Evolutionary conservation across 1,139 yeast species (phyloP), one percentile per base, ranked within the genome.

Genomic region (Magnusiomyces fungicola): DNA sequence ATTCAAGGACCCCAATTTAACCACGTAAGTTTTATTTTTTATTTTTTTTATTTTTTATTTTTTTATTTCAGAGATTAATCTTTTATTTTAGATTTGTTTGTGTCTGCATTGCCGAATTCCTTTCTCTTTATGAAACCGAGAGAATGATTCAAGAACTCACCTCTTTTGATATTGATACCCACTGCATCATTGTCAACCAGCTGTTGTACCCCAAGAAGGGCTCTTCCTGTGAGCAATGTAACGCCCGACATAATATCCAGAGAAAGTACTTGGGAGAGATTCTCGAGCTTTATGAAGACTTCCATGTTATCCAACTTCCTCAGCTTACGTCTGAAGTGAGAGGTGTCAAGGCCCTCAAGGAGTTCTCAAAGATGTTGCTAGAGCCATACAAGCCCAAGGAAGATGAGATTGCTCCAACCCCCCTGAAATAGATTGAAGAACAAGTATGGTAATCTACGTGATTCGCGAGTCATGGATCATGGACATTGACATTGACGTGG

Each of bases 61-160:
- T 39, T 24, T 9, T n/a, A n/a, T n/a, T 32, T 14, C 22, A 16
- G 14, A 34, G 16, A 18, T 12, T 34, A n/a, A 9, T 19, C 3
- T 29, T 16, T 6, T 19, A 5, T 23, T 25, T 29, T 29, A 36
- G 33, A 2, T 92, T 92, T 67, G 87, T 92, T 25, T 92, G 97
- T 70, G 98, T 92, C 42, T 92, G 98, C 70, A 92, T 92, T 57
- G 88, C 97, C 44, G 98, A 92, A 70, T 92, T 92, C 69, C 75
- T 92, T 63, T 90, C 97, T 2, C 74, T 92, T 49, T 92, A 92
- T 68, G 98, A 92, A 69, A 90, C 97, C 23, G 98, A 92, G 71
- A 82, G 98, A 70, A 80, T 92, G 83, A 86, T 90, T 58, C 98
- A 92, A 71, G 98, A 92, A 66, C 78, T 92, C 65, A 84, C 89